Evolutionary conservation across 495 filamentous ascomycete genomes (phyloP), one percentile per base, ranked within the genome.

Genomic region (Lindgomyces ingoldianus): DNA sequence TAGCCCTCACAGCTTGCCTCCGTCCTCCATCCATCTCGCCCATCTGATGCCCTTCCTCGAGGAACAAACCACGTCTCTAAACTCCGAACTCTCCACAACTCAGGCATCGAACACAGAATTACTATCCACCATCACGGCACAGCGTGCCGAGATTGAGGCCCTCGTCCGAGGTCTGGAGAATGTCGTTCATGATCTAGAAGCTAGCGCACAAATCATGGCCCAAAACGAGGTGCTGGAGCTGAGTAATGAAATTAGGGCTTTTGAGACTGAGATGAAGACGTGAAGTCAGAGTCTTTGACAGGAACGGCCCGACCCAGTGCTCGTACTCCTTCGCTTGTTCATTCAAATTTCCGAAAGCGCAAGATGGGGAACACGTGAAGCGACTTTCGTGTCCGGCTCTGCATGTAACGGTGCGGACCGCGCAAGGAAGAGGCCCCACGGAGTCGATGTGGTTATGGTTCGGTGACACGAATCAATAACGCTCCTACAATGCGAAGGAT

Each of bases 1-100:
- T 50, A 93, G 89, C 25, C 89, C 90, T 6, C 92, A 96, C 75
- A 85, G 83, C 25, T 82, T 94, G n/a, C 83, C 89, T 1, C 84
- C 91, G 0, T 72, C 81, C 21, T 75, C 81, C 4, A 73, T 96
- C 16, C 84, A 89, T 27, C 77, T 78, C 14, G 89, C 91, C 0
- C 89, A 94, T 73, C 75, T 96, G 4, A 77, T 81, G 8, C 89
- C 89, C 0, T 84, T 88, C 68, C 77, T 93, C 1, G 75, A 78
- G 9, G 75, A 82, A 56, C 83, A 88, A 57, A 81, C 87, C 41
- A 76, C 80, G 1, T 77, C 83, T 36, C 78, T 95, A 52, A 84
- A 88, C 60, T 76, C 78, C 9, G 81, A 80, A 49, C 74, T 95
- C 16, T 79, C 86, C 62, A 79, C 79, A 18, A 83, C 83, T 1